Evolutionary conservation across 805 yeast genomes (phyloP).

Genomic region (Suhomyces pyralidae): DNA sequence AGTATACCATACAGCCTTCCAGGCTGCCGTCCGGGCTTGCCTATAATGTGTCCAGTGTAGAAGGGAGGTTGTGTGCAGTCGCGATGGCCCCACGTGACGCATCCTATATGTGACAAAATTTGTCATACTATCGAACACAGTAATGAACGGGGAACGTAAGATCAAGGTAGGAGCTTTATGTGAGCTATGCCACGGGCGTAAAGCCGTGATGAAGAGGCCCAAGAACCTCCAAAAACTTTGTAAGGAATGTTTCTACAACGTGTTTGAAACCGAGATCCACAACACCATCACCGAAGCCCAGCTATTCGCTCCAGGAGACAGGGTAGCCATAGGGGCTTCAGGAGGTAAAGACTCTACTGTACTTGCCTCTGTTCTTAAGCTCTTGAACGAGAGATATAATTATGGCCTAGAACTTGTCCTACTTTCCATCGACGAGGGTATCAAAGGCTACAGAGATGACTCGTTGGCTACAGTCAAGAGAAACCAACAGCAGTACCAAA

Average conservation of each 20-base stretch:
- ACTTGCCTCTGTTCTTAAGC: conserved; percentile 79
- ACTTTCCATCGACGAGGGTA: conserved; percentile 93
- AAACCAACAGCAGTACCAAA: conserved; percentile 78
- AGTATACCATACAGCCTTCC: no score
- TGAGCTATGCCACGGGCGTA: conserved; percentile 77
- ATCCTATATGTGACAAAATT: not conserved
- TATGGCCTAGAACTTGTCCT: conserved; percentile 85
- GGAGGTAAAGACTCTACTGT: conserved; percentile 99
- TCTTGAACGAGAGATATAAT: conserved; percentile 80
- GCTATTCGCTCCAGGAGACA: conserved; percentile 77
- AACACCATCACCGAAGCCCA: conserved; percentile 71
- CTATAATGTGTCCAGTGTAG: not conserved
- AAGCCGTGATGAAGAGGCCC: conserved; percentile 88
- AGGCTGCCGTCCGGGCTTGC: no score
- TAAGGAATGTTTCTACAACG: conserved; percentile 82
- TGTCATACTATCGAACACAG: not conserved
- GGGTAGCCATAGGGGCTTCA: conserved; percentile 95
- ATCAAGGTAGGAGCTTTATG: conserved; percentile 53
- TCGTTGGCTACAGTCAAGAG: conserved; percentile 95
- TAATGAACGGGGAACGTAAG: conserved; percentile 4
- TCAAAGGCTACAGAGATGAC: conserved; percentile 94
- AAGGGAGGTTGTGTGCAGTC: not conserved
- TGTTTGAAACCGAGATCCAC: conserved; percentile 94
- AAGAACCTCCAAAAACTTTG: conserved; percentile 88
- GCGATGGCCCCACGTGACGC: not conserved